Evolutionary conservation across 805 yeast species (phyloP).

Genomic region (Wickerhamomyces canadensis): DNA sequence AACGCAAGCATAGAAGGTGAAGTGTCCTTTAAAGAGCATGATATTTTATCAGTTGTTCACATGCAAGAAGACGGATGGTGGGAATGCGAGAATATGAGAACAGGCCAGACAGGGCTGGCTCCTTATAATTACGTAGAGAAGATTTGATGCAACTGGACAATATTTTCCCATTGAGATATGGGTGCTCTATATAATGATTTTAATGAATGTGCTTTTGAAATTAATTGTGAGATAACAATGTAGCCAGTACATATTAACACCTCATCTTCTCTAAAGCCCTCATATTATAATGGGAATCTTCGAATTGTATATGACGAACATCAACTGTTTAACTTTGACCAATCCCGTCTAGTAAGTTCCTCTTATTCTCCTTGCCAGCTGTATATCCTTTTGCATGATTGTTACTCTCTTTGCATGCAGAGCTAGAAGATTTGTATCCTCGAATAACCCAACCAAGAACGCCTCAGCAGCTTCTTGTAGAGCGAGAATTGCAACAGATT

Average conservation of each 20-base stretch:
- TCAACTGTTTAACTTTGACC: too few relatives aligned
- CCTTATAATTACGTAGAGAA: conserved; percentile 51
- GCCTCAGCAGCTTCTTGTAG: conserved; percentile 82
- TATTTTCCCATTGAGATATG: too few relatives aligned
- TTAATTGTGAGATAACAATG: too few relatives aligned
- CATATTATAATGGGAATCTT: too few relatives aligned
- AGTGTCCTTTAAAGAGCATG: conserved; percentile 53
- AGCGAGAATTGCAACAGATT: conserved; percentile 69
- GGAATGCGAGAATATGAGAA: conserved; percentile 53
- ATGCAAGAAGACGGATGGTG: conserved; percentile 74
- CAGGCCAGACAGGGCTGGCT: conserved; percentile 43
- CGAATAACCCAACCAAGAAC: conserved; percentile 62
- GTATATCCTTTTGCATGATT: conserved; percentile 78
- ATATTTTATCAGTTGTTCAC: conserved; percentile 43
- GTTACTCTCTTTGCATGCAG: conserved; percentile 81
- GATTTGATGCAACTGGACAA: neutral
- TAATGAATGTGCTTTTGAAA: too few relatives aligned
- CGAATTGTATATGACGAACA: too few relatives aligned
- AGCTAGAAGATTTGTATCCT: conserved; percentile 74
- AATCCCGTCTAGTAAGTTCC: conserved; percentile 33
- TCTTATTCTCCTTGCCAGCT: conserved; percentile 70
- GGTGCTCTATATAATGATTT: too few relatives aligned
- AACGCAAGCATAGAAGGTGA: conserved; percentile 57
- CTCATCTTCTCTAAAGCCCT: too few relatives aligned
- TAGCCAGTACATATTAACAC: too few relatives aligned